Evolutionary conservation across 2,329 filamentous ascomycete genomes (phyloP), one percentile per base, ranked within the genome.

Genomic region (Lachnellula arida): DNA sequence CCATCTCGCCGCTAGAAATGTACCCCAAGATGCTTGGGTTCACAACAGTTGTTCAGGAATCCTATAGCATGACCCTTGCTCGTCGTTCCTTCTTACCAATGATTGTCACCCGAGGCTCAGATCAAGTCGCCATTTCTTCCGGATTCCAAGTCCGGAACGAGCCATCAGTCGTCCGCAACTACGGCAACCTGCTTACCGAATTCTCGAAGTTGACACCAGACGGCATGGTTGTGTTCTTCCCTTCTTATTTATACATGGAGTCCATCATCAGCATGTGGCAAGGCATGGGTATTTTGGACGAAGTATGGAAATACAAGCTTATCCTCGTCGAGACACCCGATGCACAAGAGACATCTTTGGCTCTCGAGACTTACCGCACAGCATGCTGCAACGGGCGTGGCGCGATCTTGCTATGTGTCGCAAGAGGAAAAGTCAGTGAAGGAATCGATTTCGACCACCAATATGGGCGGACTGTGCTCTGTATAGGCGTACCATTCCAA

Each of bases 391-490:
- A 99, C 69, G 95, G 94, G 14, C 85, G 95, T 55, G 94, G 94
- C 17, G 95, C 94, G 1, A 87, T 99, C 14, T 77, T 99, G 2
- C 82, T 99, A 5, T 97, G 93, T 70, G 94, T 99, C 71, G 94
- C 94, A 1, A 88, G 94, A 72, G 94, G 94, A 34, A 99, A 99
- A 71, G 95, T 99, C 8, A 94, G 89, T 0, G 94, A 99, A 72
- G 95, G 95, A 48, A 97, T 99, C 64, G 94, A 99, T 83, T 99
- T 99, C 67, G 94, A 99, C 72, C 94, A 99, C 68, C 94, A 99
- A 68, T 99, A 97, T 71, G 94, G 94, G 40, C 88, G 94, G 54
- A 94, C 93, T 12, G 95, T 99, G 74, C 72, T 99, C 49, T 97
- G 92, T 69, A 97, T 99, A 63, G 94, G 94, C 43, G 93, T 97